A percentile compares a stretch with the other conserved stretches of the same genome.
Evolutionary conservation across 768 basidiomycete species (phyloP).

Genomic region (Trametes villosa): DNA sequence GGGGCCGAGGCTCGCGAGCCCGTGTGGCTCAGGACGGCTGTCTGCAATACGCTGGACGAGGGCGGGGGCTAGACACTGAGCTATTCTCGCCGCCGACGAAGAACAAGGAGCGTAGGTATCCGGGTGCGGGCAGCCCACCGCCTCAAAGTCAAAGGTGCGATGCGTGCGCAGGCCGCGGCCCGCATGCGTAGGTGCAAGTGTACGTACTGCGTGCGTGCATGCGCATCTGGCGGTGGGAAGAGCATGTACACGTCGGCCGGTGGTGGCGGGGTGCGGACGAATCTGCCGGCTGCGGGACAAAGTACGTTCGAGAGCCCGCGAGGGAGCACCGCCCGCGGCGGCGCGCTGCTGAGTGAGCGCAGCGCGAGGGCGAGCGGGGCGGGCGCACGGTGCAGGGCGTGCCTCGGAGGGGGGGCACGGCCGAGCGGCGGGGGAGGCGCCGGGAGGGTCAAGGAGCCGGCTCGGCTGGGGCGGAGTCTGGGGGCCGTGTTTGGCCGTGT

Average conservation of each 20-base stretch:
- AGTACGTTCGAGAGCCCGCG: background rate
- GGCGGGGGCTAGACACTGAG: background rate
- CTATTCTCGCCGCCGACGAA: background rate
- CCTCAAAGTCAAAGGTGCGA: background rate
- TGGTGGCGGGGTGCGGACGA: background rate
- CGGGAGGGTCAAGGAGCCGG: conserved; percentile 1
- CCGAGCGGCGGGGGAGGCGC: conserved; percentile 6
- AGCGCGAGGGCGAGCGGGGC: background rate
- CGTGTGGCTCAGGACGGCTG: conserved; percentile 5
- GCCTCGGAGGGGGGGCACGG: conserved; percentile 9
- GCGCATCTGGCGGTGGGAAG: background rate
- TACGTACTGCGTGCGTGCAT: background rate
- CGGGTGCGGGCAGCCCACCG: background rate
- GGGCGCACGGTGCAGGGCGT: background rate
- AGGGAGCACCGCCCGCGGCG: background rate
- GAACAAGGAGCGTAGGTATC: background rate
- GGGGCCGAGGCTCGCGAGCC: background rate
- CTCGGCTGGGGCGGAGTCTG: conserved; percentile 4
- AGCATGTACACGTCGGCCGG: conserved; percentile 1
- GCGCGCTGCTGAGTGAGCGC: conserved; percentile 2
- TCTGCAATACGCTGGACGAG: background rate
- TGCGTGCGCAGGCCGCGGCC: conserved; percentile 4
- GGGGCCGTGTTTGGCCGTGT: conserved; percentile 1
- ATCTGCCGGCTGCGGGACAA: background rate
- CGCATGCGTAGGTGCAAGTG: background rate